These are phyloP conservation scores for Stachybotrys echinatus DNA, from an alignment of 2,329 filamentous ascomycete genomes.

Conservation along the genomic window DNA sequence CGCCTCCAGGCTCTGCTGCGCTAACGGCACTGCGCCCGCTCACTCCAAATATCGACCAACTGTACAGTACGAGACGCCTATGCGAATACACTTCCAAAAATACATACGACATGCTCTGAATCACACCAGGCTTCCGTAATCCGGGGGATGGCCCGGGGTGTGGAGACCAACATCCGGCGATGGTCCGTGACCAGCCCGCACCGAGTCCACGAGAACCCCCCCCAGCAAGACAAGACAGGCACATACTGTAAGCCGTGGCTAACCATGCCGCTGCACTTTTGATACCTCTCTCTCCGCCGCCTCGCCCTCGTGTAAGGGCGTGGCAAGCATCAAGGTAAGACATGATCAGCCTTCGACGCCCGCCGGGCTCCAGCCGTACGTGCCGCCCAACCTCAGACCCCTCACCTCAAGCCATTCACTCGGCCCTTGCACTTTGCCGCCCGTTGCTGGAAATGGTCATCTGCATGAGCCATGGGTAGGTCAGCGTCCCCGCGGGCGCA, in stretches of 20 bases:
- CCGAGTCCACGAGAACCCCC: not conserved
- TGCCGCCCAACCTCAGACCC: too few species aligned
- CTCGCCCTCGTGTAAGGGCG: too few species aligned
- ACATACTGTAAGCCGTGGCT: not conserved
- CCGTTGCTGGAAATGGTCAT: too few species aligned
- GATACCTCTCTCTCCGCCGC: too few species aligned
- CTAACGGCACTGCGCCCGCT: not conserved
- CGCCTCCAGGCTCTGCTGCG: not conserved
- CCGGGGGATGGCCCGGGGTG: not conserved
- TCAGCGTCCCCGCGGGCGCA: not conserved
- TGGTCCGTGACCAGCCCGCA: not conserved
- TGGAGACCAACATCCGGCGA: not conserved
- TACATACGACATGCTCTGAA: too few species aligned
- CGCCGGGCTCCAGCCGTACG: too few species aligned
- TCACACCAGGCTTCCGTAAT: not conserved
- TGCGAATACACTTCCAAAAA: too few species aligned
- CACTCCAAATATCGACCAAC: not conserved
- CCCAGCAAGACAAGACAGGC: not conserved
- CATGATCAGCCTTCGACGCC: not conserved
- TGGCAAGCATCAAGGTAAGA: too few species aligned
- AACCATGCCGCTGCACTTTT: not conserved
- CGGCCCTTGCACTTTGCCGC: not conserved
- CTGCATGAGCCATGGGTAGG: too few species aligned
- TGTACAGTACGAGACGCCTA: not conserved
- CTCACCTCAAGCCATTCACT: not conserved